phyloP scores from a whole-genome alignment of 495 filamentous ascomycete species.

The Recurvomyces mirabilis region DNA sequence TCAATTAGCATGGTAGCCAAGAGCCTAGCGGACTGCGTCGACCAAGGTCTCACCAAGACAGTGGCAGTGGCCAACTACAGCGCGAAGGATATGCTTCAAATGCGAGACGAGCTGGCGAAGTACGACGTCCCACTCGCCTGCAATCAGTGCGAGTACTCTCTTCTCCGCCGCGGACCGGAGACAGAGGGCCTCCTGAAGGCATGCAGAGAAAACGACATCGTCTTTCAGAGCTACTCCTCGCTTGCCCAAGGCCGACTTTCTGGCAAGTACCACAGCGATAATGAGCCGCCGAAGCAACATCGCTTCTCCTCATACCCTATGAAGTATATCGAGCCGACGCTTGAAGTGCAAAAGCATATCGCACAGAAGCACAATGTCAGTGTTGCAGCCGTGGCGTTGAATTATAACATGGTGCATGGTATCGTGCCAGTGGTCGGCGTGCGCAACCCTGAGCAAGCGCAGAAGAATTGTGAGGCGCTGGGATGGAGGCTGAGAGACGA shows the following conservation, averaged over 20 bases:
- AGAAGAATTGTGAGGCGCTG: constrained; percentile 17
- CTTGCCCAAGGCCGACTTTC: constrained; percentile 20
- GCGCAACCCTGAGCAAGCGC: constrained; percentile 17
- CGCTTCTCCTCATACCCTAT: constrained; percentile 27
- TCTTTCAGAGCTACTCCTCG: constrained; percentile 20
- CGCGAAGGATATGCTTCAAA: constrained; percentile 33
- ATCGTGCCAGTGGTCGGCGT: constrained; percentile 20
- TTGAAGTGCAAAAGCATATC: constrained; percentile 26
- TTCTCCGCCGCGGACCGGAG: constrained; percentile 20
- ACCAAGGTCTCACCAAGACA: constrained; percentile 28
- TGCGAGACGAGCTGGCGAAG: constrained; percentile 22
- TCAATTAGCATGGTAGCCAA: constrained; percentile 15
- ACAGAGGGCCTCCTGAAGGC: constrained; percentile 9
- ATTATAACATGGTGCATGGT: constrained; percentile 32
- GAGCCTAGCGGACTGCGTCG: constrained; percentile 33
- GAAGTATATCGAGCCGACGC: constrained; percentile 31
- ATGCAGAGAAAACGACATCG: constrained; percentile 20
- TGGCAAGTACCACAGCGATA: constrained; percentile 17
- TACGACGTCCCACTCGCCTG: constrained; percentile 20
- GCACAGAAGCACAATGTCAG: constrained; percentile 22
- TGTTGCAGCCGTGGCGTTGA: constrained; percentile 33
- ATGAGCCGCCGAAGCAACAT: constrained; percentile 18
- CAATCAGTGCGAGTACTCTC: constrained; percentile 21
- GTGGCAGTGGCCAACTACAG: constrained; percentile 37
- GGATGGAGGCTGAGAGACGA: constrained; percentile 20